Base-by-base conservation (phyloP, 1,284 basidiomycete species). In the Naganishia cerealis region DNA sequence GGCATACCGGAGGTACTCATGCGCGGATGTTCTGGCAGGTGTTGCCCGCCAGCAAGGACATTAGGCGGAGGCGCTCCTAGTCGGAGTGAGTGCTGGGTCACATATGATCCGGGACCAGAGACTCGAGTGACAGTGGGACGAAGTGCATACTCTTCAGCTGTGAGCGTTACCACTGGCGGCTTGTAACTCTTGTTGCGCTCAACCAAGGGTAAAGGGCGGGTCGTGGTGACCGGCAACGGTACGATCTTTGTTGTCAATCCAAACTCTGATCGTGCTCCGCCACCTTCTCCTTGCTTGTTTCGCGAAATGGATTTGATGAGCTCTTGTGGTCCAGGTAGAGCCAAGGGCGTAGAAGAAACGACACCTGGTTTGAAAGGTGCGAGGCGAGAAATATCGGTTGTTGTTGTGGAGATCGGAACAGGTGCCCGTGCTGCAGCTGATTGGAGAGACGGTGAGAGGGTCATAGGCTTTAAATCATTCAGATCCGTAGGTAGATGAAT, bases 231-330 rank as follows among this genome's bases (percentile, higher is more conserved):
- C 26, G 61, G 61, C 1, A 63, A 40, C 24, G 61, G 61, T 15
- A 63, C 50, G 18, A 63, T 63, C 39, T 63, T 63, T 9, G 61
- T 54, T 42, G 61, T 63, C 2, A 16, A 39, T 16, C 61, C 61
- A 33, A 63, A 63, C 1, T 36, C 39, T 21, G 53, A 24, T 8
- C 12, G 21, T 40, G 21, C 3, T 13, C 26, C 59, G 26, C 16
- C 13, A n/a, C 15, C 33, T 3, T 33, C 7, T 5, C 12, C n/a
- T 10, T 12, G 10, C 12, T 40, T 10, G 15, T 26, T n/a, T 26
- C 12, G 24, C 29, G 61, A 50, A 13, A 21, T 63, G 15, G 39
- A 15, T 33, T 54, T n/a, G 52, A 63, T 63, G 12, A 63, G 50
- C 15, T 63, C 36, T 54, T 53, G 50, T 18, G 50, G 61, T 42